These are phyloP conservation scores for Fusarium miscanthi DNA, from an alignment of 2,329 filamentous ascomycete species.

Conservation along the genomic window DNA sequence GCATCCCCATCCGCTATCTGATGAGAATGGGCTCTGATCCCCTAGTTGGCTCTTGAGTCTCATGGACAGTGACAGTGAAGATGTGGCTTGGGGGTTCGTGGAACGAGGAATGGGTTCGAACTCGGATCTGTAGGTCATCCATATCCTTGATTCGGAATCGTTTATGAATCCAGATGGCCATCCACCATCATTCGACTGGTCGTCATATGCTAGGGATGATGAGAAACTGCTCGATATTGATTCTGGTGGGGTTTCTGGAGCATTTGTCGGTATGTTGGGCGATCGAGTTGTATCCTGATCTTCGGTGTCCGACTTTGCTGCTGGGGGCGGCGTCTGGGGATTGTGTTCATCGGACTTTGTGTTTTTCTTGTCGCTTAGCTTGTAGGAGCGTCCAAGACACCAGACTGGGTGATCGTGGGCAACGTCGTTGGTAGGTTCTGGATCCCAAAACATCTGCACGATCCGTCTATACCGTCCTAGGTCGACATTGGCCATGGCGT, in stretches of 20 bases:
- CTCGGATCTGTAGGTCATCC: constrained; percentile 95
- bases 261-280: constrained; percentile 41
- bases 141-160: constrained; percentile 92
- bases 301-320: constrained; percentile 22
- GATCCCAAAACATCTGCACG: constrained; percentile 93
- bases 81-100: constrained; percentile 74
- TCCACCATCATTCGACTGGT: constrained; percentile 61
- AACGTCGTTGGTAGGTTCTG: constrained; percentile 84
- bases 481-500: constrained; percentile 69
- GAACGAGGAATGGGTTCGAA: constrained; percentile 87
- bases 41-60: constrained; percentile 83
- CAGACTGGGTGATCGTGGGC: constrained; percentile 77
- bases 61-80: constrained; percentile 83
- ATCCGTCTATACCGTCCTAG: constrained; percentile 81
- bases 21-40: constrained; percentile 85
- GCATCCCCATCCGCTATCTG: constrained; percentile 96
- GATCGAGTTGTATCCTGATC: constrained; percentile 34
- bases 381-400: constrained; percentile 75
- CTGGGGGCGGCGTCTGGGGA: constrained; percentile 41
- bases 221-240: constrained; percentile 64
- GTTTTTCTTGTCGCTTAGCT: constrained; percentile 47
- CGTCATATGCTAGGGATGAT: constrained; percentile 62
- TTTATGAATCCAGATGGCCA: constrained; percentile 90
- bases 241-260: constrained; percentile 59
- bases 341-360: constrained; percentile 20